These are phyloP conservation scores for Kodamaea laetipori DNA, from an alignment of 805 yeast species.

Conservation along the genomic window DNA sequence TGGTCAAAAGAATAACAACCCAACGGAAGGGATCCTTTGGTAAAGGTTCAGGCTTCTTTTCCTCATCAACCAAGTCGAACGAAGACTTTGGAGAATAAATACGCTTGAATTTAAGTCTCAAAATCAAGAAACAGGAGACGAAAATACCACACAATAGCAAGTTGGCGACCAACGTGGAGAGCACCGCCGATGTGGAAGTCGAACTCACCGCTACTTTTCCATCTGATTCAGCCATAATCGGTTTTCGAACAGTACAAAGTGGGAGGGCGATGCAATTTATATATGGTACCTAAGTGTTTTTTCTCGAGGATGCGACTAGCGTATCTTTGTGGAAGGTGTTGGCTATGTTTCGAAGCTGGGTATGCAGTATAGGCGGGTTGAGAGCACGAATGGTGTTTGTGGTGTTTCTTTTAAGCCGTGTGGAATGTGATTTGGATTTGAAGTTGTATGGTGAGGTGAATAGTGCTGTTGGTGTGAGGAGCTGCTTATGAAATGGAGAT, in stretches of 20 bases:
- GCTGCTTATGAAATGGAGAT: too few species aligned
- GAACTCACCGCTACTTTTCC: slow-evolving; percentile 23
- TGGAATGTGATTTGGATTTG: background rate
- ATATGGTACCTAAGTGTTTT: background rate
- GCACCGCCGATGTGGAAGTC: slow-evolving; percentile 72
- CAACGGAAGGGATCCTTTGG: slow-evolving; percentile 70
- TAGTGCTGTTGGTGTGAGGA: too few species aligned
- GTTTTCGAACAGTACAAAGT: background rate
- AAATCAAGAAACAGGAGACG: slow-evolving; percentile 58
- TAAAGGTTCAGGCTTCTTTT: slow-evolving; percentile 71
- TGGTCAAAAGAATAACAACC: slow-evolving; percentile 62
- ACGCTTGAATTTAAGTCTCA: slow-evolving; percentile 67
- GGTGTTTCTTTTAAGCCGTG: slow-evolving; percentile 9
- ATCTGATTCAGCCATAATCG: slow-evolving; percentile 7
- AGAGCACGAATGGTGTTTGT: slow-evolving; percentile 1
- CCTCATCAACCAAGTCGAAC: slow-evolving; percentile 57
- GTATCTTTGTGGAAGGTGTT: background rate
- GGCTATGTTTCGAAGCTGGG: background rate
- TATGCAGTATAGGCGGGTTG: slow-evolving; percentile 1
- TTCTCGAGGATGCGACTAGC: background rate
- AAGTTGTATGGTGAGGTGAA: too few species aligned
- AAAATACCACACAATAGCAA: slow-evolving; percentile 66
- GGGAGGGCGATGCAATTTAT: background rate
- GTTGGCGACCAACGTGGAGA: slow-evolving; percentile 71
- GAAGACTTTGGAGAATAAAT: slow-evolving; percentile 84